phyloP scores from a whole-genome alignment of 2,329 filamentous ascomycete species.

The Davidsoniella neocaledoniae region DNA sequence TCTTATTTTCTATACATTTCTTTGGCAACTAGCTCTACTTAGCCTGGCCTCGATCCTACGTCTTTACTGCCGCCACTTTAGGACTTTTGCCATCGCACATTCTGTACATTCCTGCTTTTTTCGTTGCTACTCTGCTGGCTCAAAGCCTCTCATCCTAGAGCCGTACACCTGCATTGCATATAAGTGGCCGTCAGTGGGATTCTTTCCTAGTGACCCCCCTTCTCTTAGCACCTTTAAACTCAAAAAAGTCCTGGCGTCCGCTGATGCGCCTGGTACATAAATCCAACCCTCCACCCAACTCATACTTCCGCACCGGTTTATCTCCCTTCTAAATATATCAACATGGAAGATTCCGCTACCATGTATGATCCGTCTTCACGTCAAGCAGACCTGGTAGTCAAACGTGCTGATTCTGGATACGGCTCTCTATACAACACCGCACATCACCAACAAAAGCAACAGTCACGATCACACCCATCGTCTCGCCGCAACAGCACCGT shows the following conservation, averaged over 20 bases:
- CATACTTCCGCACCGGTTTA: too few relatives aligned
- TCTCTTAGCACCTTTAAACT: background rate
- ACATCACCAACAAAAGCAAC: background rate
- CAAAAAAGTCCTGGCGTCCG: too few relatives aligned
- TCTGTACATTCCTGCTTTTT: too few relatives aligned
- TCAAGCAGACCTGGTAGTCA: constrained; percentile 26
- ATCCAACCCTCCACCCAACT: background rate
- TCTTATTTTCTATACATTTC: too few relatives aligned
- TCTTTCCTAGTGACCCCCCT: background rate
- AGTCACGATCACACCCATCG: constrained; percentile 18
- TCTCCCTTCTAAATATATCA: background rate
- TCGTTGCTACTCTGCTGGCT: background rate
- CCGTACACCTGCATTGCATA: too few relatives aligned
- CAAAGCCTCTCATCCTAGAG: too few relatives aligned
- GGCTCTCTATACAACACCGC: constrained; percentile 27
- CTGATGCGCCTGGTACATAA: background rate
- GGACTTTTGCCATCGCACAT: too few relatives aligned
- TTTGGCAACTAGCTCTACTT: background rate
- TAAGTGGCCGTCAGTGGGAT: too few relatives aligned
- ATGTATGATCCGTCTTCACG: background rate
- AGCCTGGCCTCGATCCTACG: background rate
- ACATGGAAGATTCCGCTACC: background rate
- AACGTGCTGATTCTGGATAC: constrained; percentile 42
- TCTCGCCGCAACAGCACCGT: constrained; percentile 18
- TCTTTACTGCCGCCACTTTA: too few relatives aligned